Evolutionary conservation across 75 land plant species (phyloP).

Genomic region (Picea glauca): DNA sequence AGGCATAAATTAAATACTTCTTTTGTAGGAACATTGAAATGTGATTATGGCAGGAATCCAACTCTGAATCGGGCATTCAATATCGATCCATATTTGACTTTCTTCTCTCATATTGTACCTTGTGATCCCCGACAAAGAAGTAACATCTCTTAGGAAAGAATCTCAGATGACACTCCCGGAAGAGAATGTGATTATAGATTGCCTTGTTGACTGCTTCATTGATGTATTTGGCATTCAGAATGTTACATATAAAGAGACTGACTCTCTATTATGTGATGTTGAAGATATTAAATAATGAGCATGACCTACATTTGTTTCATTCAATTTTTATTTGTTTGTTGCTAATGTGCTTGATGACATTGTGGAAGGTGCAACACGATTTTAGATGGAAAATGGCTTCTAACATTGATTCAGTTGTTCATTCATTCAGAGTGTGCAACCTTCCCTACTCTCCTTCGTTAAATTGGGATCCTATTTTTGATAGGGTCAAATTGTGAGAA

Average conservation of each 20-base stretch:
- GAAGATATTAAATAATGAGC: conserved; percentile 1
- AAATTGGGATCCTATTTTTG: too few relatives aligned
- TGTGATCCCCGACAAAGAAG: conserved; percentile 89
- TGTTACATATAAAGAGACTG: conserved; percentile 31
- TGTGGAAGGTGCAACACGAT: too few relatives aligned
- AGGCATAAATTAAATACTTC: not conserved
- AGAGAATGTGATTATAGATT: conserved; percentile 67
- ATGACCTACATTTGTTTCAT: not conserved
- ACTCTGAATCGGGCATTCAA: conserved; percentile 52
- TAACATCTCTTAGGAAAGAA: conserved; percentile 76
- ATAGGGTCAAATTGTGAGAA: too few relatives aligned
- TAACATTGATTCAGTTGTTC: too few relatives aligned
- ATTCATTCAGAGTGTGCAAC: too few relatives aligned
- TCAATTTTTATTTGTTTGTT: not conserved
- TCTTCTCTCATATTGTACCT: conserved; percentile 79
- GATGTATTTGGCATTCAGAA: conserved; percentile 45
- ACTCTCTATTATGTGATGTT: not conserved
- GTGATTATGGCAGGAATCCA: not conserved
- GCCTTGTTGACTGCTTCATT: conserved; percentile 64
- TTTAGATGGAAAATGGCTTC: too few relatives aligned
- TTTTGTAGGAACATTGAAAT: not conserved
- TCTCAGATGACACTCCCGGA: conserved; percentile 29
- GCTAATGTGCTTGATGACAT: not conserved
- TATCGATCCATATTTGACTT: conserved; percentile 73
- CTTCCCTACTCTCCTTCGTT: too few relatives aligned